Base-by-base conservation (phyloP, 768 basidiomycete genomes). In the Dacryopinax primogenitus region DNA sequence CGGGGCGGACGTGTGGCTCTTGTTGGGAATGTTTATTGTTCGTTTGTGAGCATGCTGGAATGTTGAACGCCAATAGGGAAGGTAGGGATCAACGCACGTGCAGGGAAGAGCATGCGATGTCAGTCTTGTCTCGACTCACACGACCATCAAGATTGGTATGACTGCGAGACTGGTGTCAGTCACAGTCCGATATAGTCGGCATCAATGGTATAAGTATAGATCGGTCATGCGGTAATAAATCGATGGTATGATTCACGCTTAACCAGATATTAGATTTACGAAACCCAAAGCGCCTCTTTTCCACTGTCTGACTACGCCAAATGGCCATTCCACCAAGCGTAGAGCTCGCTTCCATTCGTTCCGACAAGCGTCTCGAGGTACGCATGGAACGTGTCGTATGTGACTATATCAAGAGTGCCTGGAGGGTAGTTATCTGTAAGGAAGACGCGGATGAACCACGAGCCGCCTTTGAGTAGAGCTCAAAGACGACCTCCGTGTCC, bases 401-500 rank as follows among this genome's bases (percentile, higher is more conserved):
- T n/a, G 37, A 39, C 37, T 26, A 72, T 70, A 30, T 70, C 66
- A 26, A 72, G 39, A 4, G 64, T 69, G 18, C 71, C 70, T 30
- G 69, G 36, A 2, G 71, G 66, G 23, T 68, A 68, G 21, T 66
- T 68, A 11, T 68, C 71, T 9, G 58, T 62, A 26, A 62, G 67
- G 6, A 72, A 64, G 26, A 72, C 66, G 23, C 70, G 63, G 30
- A 70, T 47, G 65, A 33, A 69, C 6, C 41, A 64, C 21, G 64
- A 45, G 21, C 30, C 34, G 1, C 35, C 62, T 68, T 66, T 37
- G 67, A 41, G 51, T 66, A 72, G 13, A 72, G 63, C 66, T 72
- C 71, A 62, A 70, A 70, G 32, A 72, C 68, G 13, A 69, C 62
- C 63, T 72, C 71, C 7, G 71, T 66, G 4, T 67, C 71, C 71